A percentile compares a stretch with the other conserved stretches of the same genome.
Evolutionary conservation across 306 rosid genomes (phyloP).

Genomic region (Citrullus mucosospermus): DNA sequence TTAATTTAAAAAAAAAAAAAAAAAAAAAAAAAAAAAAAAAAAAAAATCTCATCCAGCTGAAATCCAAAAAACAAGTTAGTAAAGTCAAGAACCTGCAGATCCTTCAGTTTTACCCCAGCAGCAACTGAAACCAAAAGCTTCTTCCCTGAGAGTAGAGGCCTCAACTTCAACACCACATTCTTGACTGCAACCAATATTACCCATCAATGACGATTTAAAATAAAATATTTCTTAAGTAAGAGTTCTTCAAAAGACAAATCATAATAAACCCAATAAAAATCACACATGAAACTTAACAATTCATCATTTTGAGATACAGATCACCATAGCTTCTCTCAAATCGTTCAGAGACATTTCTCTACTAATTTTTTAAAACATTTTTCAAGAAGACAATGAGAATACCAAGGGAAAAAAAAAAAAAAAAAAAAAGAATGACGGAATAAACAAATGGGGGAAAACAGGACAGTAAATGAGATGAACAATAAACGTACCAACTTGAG

Average conservation of each 20-base stretch:
- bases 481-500: conserved; percentile 51
- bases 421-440: neutral
- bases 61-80: neutral
- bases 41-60: neutral
- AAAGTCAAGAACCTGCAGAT: conserved; percentile 55
- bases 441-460: neutral
- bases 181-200: conserved; percentile 35
- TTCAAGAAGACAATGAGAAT: neutral
- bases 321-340: neutral
- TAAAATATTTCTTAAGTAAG: neutral
- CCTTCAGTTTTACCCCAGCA: conserved; percentile 84
- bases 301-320: neutral
- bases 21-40: neutral
- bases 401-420: neutral
- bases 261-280: neutral
- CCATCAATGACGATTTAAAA: neutral
- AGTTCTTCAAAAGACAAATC: neutral
- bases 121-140: conserved; percentile 94
- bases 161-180: conserved; percentile 41
- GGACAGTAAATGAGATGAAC: neutral
- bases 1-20: no score
- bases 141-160: conserved; percentile 49
- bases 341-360: neutral
- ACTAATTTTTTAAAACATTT: neutral
- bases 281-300: no score